Base-by-base conservation (phyloP, 345 rosid species). In the Eucalyptus pumila region DNA sequence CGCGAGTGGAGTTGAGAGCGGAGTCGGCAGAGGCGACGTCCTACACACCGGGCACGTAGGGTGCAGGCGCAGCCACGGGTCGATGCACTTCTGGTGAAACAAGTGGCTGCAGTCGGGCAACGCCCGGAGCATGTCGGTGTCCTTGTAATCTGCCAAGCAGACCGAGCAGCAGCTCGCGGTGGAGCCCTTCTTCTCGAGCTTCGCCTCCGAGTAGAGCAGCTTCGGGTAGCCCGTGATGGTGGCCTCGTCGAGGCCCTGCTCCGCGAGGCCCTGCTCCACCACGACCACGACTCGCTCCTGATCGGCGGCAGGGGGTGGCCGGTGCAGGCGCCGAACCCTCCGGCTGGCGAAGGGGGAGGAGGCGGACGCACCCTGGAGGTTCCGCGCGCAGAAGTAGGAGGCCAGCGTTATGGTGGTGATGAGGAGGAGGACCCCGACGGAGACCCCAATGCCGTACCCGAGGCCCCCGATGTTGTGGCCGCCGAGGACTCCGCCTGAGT, bases 131-230 rank as follows among this genome's bases (percentile, higher is more conserved):
- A 58, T 85, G 88, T 97, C 98, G 2, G 89, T 88, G 32, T 87
- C 89, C 76, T 93, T 95, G 92, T 96, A 98, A 90, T 98, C 99
- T 24, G 95, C 97, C 92, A 98, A 91, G 52, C 99, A 98, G 2
- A 98, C 94, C 2, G 98, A 93, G 88, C 99, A 98, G 89, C 98
- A 96, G 9, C 90, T 76, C 9, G 96, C 90, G 2, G 98, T 92
- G 1, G 97, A 91, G 48, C 58, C 34, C 27, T 6, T 50, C 86
- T 37, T 47, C 88, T 90, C 94, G 2, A 88, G 88, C 90, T 92
- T 94, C 1, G 93, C 98, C 89, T 96, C 97, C 3, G 97, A 94
- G 65, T 96, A 97, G 3, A 91, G 93, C 87, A 96, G 62, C 94
- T 91, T 96, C 11, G 99, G 99, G 65, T 96, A 97, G 91, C 95